A percentile compares a stretch with the other conserved stretches of the same genome.
Conservation (phyloP, 257 asterid genomes). For the Scutellaria baicalensis region DNA sequence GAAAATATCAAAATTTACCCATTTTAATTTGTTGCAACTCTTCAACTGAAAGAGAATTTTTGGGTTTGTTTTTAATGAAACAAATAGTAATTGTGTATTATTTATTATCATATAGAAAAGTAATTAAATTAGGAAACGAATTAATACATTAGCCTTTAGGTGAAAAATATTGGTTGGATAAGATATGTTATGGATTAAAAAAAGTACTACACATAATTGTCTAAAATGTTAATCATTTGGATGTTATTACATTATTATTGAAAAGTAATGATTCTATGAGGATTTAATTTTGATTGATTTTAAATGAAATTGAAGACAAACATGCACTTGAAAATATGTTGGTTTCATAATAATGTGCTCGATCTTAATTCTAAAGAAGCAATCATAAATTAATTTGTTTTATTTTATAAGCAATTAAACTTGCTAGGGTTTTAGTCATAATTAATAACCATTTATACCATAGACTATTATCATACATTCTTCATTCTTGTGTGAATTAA, state of each 20-base stretch:
- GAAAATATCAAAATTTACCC: slow-evolving; percentile 12
- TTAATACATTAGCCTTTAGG: neutral
- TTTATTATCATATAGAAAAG: neutral
- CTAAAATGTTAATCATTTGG: slow-evolving; percentile 9
- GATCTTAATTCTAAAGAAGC: slow-evolving; percentile 17
- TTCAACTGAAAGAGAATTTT: slow-evolving; percentile 15
- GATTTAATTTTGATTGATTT: slow-evolving; percentile 22
- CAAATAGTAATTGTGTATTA: too few relatives aligned
- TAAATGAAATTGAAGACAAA: slow-evolving; percentile 23
- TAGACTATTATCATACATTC: slow-evolving; percentile 21
- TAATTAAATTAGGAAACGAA: neutral
- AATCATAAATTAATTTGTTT: slow-evolving; percentile 26
- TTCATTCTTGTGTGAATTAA: neutral
- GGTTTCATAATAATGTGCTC: slow-evolving; percentile 19
- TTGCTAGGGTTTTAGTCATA: slow-evolving; percentile 31
- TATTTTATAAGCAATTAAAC: slow-evolving; percentile 19
- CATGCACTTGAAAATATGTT: slow-evolving; percentile 16
- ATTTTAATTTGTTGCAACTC: slow-evolving; percentile 7
- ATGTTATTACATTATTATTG: slow-evolving; percentile 11
- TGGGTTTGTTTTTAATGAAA: slow-evolving; percentile 2
- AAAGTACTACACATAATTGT: slow-evolving; percentile 5
- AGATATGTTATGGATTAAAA: slow-evolving; percentile 1
- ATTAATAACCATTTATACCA: slow-evolving; percentile 31
- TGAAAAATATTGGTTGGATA: neutral
- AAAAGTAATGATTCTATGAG: slow-evolving; percentile 20